phyloP scores from a whole-genome alignment of 345 rosid genomes.

The Viola odorata region DNA sequence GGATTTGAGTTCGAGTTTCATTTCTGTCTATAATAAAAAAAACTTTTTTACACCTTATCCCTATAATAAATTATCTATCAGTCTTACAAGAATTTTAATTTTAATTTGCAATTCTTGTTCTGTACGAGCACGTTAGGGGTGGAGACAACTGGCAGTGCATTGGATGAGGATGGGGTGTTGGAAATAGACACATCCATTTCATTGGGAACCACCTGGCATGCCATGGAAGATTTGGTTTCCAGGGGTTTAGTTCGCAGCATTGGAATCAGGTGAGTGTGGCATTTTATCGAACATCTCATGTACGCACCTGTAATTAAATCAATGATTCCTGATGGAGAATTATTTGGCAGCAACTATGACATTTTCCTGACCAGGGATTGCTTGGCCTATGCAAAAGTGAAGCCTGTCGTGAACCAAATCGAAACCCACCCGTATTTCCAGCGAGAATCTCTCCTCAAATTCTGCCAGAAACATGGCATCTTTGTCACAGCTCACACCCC shows the following conservation, averaged over 20 bases:
- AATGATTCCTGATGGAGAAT: slow-evolving; percentile 6
- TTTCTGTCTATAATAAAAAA: too few relatives aligned
- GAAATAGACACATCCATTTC: slow-evolving; percentile 77
- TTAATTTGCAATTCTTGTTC: neutral
- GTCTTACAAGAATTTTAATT: too few relatives aligned
- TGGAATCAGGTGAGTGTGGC: slow-evolving; percentile 50
- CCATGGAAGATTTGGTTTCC: slow-evolving; percentile 84
- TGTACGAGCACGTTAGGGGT: slow-evolving; percentile 59
- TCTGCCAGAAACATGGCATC: slow-evolving; percentile 83
- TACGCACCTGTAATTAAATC: neutral
- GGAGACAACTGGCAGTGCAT: slow-evolving; percentile 65
- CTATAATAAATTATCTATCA: too few relatives aligned
- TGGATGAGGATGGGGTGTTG: slow-evolving; percentile 68
- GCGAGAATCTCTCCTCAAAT: slow-evolving; percentile 77
- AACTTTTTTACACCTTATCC: too few relatives aligned
- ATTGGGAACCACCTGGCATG: slow-evolving; percentile 82
- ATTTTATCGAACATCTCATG: neutral
- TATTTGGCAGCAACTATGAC: slow-evolving; percentile 72
- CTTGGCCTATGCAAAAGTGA: slow-evolving; percentile 84
- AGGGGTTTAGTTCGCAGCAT: slow-evolving; percentile 86
- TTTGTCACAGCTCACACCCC: slow-evolving; percentile 88
- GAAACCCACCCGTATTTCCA: slow-evolving; percentile 94
- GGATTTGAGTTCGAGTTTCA: too few relatives aligned
- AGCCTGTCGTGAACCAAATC: slow-evolving; percentile 92
- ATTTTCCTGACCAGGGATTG: slow-evolving; percentile 82